These are phyloP conservation scores for Dillenia turbinata DNA, from an alignment of 164 flowering plant species.

Conservation along the genomic window DNA sequence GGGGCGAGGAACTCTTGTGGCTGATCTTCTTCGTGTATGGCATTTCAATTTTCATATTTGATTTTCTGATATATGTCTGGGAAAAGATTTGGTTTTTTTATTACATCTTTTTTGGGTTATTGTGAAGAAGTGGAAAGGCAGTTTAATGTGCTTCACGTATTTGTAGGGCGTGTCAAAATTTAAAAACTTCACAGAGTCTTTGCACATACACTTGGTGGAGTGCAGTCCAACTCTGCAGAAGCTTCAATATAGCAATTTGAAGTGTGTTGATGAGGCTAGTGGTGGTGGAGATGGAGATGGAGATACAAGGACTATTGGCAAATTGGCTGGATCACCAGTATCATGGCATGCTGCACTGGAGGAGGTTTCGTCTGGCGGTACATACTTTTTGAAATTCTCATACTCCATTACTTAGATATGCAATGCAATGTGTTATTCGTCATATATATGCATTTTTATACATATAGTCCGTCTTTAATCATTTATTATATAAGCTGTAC, in stretches of 20 bases:
- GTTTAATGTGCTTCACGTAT: conserved; percentile 3
- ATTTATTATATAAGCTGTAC: too few species aligned
- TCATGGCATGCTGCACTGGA: conserved; percentile 90
- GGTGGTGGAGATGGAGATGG: conserved; percentile 14
- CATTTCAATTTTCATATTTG: neutral
- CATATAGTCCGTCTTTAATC: too few species aligned
- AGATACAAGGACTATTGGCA: conserved; percentile 42
- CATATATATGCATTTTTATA: neutral
- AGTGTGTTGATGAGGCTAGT: conserved; percentile 47
- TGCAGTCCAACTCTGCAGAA: conserved; percentile 84
- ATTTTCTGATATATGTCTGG: neutral
- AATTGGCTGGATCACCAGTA: conserved; percentile 60
- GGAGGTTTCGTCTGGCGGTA: conserved; percentile 93
- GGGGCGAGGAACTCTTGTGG: conserved; percentile 98
- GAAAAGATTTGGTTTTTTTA: neutral
- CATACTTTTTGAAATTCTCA: conserved; percentile 11
- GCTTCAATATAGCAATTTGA: conserved; percentile 60
- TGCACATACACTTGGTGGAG: conserved; percentile 86
- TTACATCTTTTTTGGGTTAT: neutral
- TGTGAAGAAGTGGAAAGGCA: neutral
- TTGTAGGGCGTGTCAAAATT: conserved; percentile 84
- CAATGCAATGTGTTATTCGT: neutral
- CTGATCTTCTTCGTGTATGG: conserved; percentile 91
- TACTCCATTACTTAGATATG: neutral
- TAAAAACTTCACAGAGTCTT: conserved; percentile 59